These are phyloP conservation scores for Fusarium poae DNA, from an alignment of 2,329 filamentous ascomycete species.

Conservation along the genomic window DNA sequence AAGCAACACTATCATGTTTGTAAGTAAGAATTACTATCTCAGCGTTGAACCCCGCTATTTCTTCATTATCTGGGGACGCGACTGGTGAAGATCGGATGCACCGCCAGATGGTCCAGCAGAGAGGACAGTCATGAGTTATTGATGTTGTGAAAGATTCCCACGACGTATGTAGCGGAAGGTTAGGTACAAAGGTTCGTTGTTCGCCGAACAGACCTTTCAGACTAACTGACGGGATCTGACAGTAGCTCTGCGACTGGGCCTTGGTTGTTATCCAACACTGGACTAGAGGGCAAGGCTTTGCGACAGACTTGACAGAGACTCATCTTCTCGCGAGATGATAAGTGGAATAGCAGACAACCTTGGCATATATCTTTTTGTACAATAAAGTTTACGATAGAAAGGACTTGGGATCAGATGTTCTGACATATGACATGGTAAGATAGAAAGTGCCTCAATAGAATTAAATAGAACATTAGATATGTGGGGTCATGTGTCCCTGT, in stretches of 20 bases:
- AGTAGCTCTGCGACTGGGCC: not conserved
- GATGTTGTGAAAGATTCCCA: not conserved
- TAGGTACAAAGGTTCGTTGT: not conserved
- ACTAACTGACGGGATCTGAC: not conserved
- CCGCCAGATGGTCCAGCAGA: not conserved
- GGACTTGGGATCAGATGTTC: too few species aligned
- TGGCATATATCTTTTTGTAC: accelerated
- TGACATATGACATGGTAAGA: not conserved
- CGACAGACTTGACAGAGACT: not conserved
- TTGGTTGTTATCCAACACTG: not conserved
- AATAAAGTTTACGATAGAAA: not conserved
- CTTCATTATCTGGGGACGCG: accelerated
- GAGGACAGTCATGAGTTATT: not conserved
- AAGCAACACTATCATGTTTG: not conserved
- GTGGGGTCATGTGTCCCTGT: too few species aligned
- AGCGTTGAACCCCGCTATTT: not conserved
- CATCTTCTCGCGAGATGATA: not conserved
- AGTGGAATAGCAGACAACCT: accelerated
- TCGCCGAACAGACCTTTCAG: not conserved
- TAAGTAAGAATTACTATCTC: not conserved
- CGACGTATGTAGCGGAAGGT: accelerated
- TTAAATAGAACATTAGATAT: too few species aligned
- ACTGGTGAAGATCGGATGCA: not conserved
- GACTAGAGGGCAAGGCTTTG: not conserved
- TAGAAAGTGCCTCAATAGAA: not conserved